Evolutionary conservation across 345 rosid genomes (phyloP).

Genomic region (Durio zibethinus): DNA sequence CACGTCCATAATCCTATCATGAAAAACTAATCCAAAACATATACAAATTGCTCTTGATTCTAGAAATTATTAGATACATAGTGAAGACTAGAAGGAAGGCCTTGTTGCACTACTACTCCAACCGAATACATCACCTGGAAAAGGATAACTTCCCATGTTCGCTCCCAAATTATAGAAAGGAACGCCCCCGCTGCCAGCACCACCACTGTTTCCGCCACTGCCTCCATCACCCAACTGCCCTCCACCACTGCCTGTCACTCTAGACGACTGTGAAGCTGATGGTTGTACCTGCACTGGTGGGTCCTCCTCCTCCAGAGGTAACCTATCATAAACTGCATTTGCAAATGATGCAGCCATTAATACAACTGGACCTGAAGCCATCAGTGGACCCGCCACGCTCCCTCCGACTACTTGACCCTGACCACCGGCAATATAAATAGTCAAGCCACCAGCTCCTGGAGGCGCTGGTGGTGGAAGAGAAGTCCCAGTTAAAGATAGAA

Average conservation of each 20-base stretch:
- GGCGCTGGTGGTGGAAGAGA: constrained; percentile 74
- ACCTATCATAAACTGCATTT: constrained; percentile 67
- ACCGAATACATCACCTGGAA: constrained; percentile 50
- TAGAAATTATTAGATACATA: neutral
- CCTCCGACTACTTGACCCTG: constrained; percentile 82
- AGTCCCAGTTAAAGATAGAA: constrained; percentile 62
- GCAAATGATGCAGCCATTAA: constrained; percentile 70
- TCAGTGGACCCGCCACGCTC: constrained; percentile 59
- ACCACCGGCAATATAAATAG: constrained; percentile 62
- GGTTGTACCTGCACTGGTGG: constrained; percentile 32
- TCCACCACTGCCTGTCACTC: constrained; percentile 33
- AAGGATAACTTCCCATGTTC: constrained; percentile 46
- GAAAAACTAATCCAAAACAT: neutral
- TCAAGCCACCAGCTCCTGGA: constrained; percentile 60
- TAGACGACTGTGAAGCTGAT: constrained; percentile 33
- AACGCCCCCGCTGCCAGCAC: constrained; percentile 34
- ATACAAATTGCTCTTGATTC: neutral
- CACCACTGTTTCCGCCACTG: constrained; percentile 21
- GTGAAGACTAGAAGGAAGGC: constrained; percentile 43
- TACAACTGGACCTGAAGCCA: constrained; percentile 67
- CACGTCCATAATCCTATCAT: neutral
- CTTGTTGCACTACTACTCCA: constrained; percentile 39
- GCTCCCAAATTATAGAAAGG: constrained; percentile 56
- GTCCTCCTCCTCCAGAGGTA: constrained; percentile 54
- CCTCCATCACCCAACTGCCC: constrained; percentile 24